phyloP scores from a whole-genome alignment of 2,329 filamentous ascomycete species.

The Cordyceps fumosorosea region DNA sequence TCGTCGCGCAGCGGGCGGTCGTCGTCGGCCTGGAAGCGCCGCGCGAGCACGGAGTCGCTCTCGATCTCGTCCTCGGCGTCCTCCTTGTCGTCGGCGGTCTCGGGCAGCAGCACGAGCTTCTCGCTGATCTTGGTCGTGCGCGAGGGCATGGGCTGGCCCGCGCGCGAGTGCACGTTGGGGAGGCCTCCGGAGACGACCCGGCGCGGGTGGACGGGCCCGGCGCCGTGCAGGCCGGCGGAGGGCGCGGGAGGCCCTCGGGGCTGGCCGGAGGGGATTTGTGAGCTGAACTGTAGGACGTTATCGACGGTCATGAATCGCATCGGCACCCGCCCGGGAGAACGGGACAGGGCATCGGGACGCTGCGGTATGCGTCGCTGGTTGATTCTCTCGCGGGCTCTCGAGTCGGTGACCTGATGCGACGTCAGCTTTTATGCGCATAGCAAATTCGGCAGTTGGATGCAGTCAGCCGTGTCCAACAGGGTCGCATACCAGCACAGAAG shows the following conservation, averaged over 20 bases:
- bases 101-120: constrained; percentile 91
- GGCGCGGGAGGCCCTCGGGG: constrained; percentile 63
- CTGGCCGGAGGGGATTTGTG: constrained; percentile 91
- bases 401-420: constrained; percentile 30
- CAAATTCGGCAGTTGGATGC: background rate
- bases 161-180: constrained; percentile 35
- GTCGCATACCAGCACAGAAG: constrained; percentile 14
- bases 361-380: constrained; percentile 26
- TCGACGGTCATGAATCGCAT: constrained; percentile 86
- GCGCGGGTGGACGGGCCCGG: constrained; percentile 17
- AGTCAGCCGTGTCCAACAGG: background rate
- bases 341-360: constrained; percentile 27
- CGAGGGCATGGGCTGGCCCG: constrained; percentile 62
- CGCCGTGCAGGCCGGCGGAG: constrained; percentile 26
- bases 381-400: constrained; percentile 27
- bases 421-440: constrained; percentile 9
- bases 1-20: constrained; percentile 60
- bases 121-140: constrained; percentile 92
- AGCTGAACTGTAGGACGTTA: constrained; percentile 88
- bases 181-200: constrained; percentile 31
- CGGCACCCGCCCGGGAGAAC: constrained; percentile 30
- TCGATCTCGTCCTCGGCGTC: constrained; percentile 54
- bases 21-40: constrained; percentile 48
- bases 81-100: constrained; percentile 56
- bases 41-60: constrained; percentile 32